These are phyloP conservation scores for Pythium brachiatum DNA, from an alignment of 352 stramenopile species.

Conservation along the genomic window DNA sequence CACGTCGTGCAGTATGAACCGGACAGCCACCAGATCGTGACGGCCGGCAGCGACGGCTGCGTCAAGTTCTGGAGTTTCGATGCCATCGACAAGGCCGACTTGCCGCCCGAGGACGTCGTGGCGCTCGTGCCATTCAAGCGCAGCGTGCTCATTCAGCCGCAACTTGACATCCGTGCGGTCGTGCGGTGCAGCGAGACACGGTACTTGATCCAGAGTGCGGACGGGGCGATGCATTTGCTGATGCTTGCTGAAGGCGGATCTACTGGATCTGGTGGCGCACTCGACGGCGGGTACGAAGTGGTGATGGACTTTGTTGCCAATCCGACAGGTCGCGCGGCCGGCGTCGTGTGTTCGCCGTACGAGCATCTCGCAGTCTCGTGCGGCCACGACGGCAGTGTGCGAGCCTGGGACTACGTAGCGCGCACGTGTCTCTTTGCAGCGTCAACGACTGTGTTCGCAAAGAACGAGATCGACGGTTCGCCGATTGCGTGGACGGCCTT, in stretches of 20 bases:
- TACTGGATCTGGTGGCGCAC: conserved; percentile 19
- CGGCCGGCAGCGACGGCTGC: conserved; percentile 78
- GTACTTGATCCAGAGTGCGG: conserved; percentile 68
- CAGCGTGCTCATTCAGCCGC: conserved; percentile 48
- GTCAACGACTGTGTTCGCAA: conserved; percentile 18
- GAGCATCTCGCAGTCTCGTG: conserved; percentile 85
- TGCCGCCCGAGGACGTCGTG: conserved; percentile 73
- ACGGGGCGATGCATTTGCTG: conserved; percentile 52
- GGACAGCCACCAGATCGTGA: conserved; percentile 48
- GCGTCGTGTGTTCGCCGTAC: conserved; percentile 76
- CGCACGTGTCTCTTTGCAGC: conserved; percentile 39
- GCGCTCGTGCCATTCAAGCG: conserved; percentile 67
- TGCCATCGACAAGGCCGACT: conserved; percentile 84
- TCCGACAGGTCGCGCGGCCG: conserved; percentile 63
- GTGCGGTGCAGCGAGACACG: conserved; percentile 36
- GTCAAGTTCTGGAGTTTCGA: conserved; percentile 90
- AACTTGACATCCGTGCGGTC: conserved; percentile 71
- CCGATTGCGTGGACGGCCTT: conserved; percentile 33
- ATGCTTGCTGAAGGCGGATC: conserved; percentile 20
- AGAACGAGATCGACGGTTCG: conserved; percentile 15
- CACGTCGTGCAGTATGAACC: conserved; percentile 71
- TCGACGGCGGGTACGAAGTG: conserved; percentile 29
- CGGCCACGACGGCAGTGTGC: conserved; percentile 83
- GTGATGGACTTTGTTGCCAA: conserved; percentile 61
- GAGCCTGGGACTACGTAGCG: conserved; percentile 85